Evolutionary conservation across 306 rosid species (phyloP).

Genomic region (Dryas octopetala): DNA sequence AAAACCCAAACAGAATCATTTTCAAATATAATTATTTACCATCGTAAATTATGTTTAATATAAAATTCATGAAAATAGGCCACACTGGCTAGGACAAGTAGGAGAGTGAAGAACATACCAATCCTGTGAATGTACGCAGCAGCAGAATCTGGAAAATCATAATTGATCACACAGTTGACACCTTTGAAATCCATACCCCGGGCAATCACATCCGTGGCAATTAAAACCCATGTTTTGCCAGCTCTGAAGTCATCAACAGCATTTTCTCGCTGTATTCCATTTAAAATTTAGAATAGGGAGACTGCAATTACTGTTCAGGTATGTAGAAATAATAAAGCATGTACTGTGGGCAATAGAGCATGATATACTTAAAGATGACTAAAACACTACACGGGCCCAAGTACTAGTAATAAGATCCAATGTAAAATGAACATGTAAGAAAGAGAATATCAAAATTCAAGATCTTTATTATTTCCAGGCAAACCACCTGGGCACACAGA

Average conservation of each 20-base stretch:
- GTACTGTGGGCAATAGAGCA: neutral
- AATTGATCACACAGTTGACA: conserved; percentile 83
- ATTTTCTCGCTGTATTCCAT: conserved; percentile 70
- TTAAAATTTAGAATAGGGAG: conserved; percentile 18
- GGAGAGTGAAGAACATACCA: conserved; percentile 48
- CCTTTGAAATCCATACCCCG: conserved; percentile 99
- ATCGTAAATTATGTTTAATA: neutral
- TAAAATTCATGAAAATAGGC: neutral
- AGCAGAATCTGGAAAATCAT: conserved; percentile 93
- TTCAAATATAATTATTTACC: neutral
- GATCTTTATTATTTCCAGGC: neutral
- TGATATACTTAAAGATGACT: conserved; percentile 1
- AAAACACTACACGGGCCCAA: neutral
- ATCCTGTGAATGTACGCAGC: conserved; percentile 87
- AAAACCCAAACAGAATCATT: neutral
- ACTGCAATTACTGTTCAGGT: conserved; percentile 1
- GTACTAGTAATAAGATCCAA: neutral
- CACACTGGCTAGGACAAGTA: neutral
- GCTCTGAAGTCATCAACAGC: conserved; percentile 90
- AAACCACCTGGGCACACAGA: neutral
- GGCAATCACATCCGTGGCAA: conserved; percentile 95
- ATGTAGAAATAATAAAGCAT: conserved; percentile 9
- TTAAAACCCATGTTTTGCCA: conserved; percentile 93
- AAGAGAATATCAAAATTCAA: neutral
- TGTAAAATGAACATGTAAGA: neutral